Conservation (phyloP, 192 early-diverging fungal genomes). For the Lunasporangiospora selenospora region DNA sequence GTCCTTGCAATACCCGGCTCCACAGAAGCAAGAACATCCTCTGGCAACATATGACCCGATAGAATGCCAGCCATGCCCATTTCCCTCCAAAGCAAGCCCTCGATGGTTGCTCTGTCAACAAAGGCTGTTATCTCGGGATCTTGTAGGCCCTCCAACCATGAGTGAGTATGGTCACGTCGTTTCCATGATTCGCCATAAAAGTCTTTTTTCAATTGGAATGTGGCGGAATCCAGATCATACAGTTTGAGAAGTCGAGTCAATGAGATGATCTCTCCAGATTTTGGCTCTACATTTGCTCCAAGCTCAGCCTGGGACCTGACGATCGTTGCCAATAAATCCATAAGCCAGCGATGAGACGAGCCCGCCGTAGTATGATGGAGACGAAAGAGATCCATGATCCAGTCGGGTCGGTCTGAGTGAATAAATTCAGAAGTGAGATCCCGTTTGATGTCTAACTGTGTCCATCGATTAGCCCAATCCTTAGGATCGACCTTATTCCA, state of each 20-base stretch:
- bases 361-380: not conserved
- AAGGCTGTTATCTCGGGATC: not conserved
- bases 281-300: too few relatives aligned
- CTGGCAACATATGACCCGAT: not conserved
- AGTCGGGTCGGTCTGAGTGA: slow-evolving; percentile 11
- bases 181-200: slow-evolving; percentile 14
- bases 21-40: slow-evolving; percentile 24
- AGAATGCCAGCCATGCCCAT: slow-evolving; percentile 31
- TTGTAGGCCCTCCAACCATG: slow-evolving; percentile 16
- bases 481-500: slow-evolving; percentile 20
- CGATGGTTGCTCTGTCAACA: not conserved
- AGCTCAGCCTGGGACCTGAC: too few relatives aligned
- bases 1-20: not conserved
- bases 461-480: slow-evolving; percentile 31
- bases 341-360: slow-evolving; percentile 15
- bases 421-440: not conserved
- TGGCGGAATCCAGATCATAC: slow-evolving; percentile 1
- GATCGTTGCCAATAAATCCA: slow-evolving; percentile 2
- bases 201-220: slow-evolving; percentile 5
- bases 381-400: slow-evolving; percentile 24
- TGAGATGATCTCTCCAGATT: too few relatives aligned
- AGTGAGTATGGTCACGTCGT: slow-evolving; percentile 2
- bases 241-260: slow-evolving; percentile 8
- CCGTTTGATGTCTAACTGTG: slow-evolving; percentile 12
- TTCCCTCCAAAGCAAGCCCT: slow-evolving; percentile 25